Conservation (phyloP, 2,329 filamentous ascomycete species). For the Geosmithia flava region DNA sequence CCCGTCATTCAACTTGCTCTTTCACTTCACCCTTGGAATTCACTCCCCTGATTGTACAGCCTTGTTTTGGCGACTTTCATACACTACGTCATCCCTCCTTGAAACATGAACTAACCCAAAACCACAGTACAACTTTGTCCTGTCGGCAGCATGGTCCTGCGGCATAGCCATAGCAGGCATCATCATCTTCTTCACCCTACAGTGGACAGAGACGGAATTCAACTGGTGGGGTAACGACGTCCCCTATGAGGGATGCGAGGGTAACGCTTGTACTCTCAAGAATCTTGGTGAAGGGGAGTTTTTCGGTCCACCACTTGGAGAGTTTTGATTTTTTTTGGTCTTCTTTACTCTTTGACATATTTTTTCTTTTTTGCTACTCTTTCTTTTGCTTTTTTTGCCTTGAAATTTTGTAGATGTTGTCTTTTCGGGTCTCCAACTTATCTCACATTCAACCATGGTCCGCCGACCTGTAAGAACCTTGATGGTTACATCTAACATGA, state of each 20-base stretch:
- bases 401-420: too few species aligned
- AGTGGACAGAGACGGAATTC: slow-evolving; percentile 27
- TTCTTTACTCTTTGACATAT: neutral
- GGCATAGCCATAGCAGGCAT: slow-evolving; percentile 37
- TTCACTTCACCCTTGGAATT: too few species aligned
- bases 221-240: slow-evolving; percentile 37
- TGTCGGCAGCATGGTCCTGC: slow-evolving; percentile 36
- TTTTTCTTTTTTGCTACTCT: neutral
- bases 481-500: too few species aligned
- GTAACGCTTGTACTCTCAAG: slow-evolving; percentile 22
- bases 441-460: too few species aligned
- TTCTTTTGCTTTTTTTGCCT: neutral
- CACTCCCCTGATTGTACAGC: too few species aligned
- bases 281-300: slow-evolving; percentile 21
- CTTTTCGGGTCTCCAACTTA: too few species aligned
- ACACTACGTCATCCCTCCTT: too few species aligned
- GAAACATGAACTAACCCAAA: neutral
- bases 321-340: slow-evolving; percentile 25
- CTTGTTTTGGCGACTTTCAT: too few species aligned
- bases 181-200: slow-evolving; percentile 40
- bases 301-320: slow-evolving; percentile 25
- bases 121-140: slow-evolving; percentile 36
- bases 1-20: too few species aligned
- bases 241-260: slow-evolving; percentile 27
- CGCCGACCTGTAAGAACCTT: too few species aligned